Conservation (phyloP, 495 filamentous ascomycete species). For the Neurospora sp. region DNA sequence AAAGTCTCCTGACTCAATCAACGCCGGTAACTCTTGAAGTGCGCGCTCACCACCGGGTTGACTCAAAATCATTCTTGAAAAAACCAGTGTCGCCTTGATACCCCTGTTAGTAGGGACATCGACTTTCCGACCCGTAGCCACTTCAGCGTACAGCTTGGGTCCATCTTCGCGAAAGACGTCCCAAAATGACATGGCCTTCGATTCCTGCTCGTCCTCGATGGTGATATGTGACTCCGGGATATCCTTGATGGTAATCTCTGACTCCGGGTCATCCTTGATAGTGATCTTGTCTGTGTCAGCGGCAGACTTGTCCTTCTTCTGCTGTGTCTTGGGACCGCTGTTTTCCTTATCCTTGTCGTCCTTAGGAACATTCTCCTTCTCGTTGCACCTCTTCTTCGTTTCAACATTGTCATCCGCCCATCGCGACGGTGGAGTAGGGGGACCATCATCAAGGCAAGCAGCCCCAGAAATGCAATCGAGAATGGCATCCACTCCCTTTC, state of each 20-base stretch:
- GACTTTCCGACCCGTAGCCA: slow-evolving; percentile 23
- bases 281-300: neutral
- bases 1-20: neutral
- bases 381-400: neutral
- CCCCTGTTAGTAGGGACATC: slow-evolving; percentile 12
- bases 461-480: slow-evolving; percentile 23
- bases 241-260: neutral
- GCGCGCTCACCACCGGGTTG: neutral
- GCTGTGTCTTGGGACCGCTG: too few species aligned
- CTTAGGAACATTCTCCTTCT: too few species aligned
- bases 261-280: neutral
- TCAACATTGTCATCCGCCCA: neutral
- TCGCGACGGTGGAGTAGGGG: neutral
- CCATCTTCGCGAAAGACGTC: slow-evolving; percentile 16
- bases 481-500: slow-evolving; percentile 31
- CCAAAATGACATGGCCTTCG: slow-evolving; percentile 4
- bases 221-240: neutral
- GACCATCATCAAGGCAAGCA: neutral
- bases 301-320: neutral
- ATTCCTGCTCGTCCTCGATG: neutral
- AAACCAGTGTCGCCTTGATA: slow-evolving; percentile 13
- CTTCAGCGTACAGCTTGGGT: slow-evolving; percentile 24
- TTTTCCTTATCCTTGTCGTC: too few species aligned
- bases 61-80: slow-evolving; percentile 15
- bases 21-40: neutral